These are phyloP conservation scores for Globisporangium cystogenes DNA, from an alignment of 352 stramenopile species.

Conservation along the genomic window DNA sequence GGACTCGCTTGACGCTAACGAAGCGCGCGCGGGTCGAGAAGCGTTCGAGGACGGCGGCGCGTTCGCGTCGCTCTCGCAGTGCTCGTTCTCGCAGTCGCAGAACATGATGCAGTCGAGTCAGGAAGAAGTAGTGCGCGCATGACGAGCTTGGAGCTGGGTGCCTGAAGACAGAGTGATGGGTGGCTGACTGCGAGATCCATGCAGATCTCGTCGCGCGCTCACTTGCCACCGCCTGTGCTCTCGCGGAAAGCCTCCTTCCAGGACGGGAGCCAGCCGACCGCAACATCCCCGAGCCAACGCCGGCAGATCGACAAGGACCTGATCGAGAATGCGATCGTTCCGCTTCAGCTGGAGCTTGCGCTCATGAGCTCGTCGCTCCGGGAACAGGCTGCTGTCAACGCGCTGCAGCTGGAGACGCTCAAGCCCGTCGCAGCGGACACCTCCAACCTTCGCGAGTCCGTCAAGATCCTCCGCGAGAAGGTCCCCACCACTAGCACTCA, in stretches of 20 bases:
- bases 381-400: slow-evolving; percentile 1
- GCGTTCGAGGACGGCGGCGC: slow-evolving; percentile 10
- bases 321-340: slow-evolving; percentile 7
- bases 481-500: slow-evolving; percentile 4
- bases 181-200: neutral
- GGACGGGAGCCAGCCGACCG: neutral
- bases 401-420: slow-evolving; percentile 2
- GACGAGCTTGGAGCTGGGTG: neutral
- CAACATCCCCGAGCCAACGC: slow-evolving; percentile 1
- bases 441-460: slow-evolving; percentile 1
- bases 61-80: slow-evolving; percentile 15
- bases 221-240: neutral
- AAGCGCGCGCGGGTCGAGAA: neutral
- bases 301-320: slow-evolving; percentile 6
- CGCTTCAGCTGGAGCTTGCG: slow-evolving; percentile 10
- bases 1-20: neutral
- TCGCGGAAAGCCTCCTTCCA: neutral
- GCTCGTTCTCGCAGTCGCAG: slow-evolving; percentile 13
- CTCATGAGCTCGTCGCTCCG: slow-evolving; percentile 4
- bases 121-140: slow-evolving; percentile 11
- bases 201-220: neutral
- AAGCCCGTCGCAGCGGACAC: slow-evolving; percentile 6
- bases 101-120: slow-evolving; percentile 12
- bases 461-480: slow-evolving; percentile 11
- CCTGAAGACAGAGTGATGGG: no score